phyloP scores from a whole-genome alignment of 1,284 basidiomycete genomes.

The Cryptococcus maquisensis region DNA sequence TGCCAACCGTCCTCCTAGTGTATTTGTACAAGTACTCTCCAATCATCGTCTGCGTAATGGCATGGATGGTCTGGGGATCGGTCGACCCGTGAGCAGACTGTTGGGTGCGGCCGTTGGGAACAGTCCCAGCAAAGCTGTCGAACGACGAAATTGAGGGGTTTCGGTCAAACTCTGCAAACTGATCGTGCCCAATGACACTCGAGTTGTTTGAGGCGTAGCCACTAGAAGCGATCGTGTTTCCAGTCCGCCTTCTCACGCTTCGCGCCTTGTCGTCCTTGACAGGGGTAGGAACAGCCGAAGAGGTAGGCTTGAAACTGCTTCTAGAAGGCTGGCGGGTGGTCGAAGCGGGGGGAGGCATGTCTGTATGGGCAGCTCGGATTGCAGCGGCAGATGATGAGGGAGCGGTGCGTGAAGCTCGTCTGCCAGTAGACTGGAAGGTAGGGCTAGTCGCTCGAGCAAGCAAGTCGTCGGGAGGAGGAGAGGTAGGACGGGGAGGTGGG shows the following conservation, averaged over 20 bases:
- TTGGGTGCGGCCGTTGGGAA: slow-evolving; percentile 1
- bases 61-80: slow-evolving; percentile 83
- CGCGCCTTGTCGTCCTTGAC: slow-evolving; percentile 41
- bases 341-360: slow-evolving; percentile 58
- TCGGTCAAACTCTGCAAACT: slow-evolving; percentile 16
- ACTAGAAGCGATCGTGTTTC: slow-evolving; percentile 18
- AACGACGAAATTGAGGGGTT: slow-evolving; percentile 35
- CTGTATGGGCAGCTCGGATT: slow-evolving; percentile 55
- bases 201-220: slow-evolving; percentile 31
- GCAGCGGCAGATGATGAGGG: slow-evolving; percentile 52
- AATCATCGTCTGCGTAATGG: slow-evolving; percentile 99
- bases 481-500: slow-evolving; percentile 75
- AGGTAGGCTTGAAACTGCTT: slow-evolving; percentile 61
- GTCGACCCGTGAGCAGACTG: slow-evolving; percentile 54
- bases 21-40: slow-evolving; percentile 99
- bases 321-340: slow-evolving; percentile 69
- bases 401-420: slow-evolving; percentile 51
- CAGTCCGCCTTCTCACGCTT: slow-evolving; percentile 38
- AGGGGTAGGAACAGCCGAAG: slow-evolving; percentile 12
- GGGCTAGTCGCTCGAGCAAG: slow-evolving; percentile 82
- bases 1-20: slow-evolving; percentile 83
- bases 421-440: slow-evolving; percentile 53
- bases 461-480: slow-evolving; percentile 81
- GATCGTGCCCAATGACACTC: slow-evolving; percentile 25
- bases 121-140: slow-evolving; percentile 24